Conservation (phyloP, 2,329 filamentous ascomycete genomes). For the Cercospora janseana region DNA sequence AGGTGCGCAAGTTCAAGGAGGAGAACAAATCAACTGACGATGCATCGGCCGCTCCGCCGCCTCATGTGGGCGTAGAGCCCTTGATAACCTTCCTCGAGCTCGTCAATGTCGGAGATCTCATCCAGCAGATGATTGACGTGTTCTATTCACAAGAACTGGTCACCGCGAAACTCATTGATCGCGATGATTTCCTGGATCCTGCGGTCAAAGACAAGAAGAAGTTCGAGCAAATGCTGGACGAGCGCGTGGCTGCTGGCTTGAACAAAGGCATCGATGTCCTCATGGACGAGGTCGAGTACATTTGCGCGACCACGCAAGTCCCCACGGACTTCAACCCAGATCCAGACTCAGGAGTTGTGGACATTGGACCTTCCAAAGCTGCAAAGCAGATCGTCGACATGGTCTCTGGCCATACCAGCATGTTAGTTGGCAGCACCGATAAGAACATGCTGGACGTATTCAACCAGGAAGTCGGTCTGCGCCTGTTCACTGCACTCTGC, state of each 20-base stretch:
- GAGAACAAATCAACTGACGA: conserved; percentile 20
- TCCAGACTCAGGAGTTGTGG: conserved; percentile 40
- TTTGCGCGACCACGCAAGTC: conserved; percentile 82
- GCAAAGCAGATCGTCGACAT: conserved; percentile 79
- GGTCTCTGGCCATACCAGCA: conserved; percentile 82
- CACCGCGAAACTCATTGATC: conserved; percentile 76
- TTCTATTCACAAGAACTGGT: conserved; percentile 97
- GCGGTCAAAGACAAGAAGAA: conserved; percentile 94
- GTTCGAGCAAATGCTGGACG: conserved; percentile 98
- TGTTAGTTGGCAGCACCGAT: conserved; percentile 92
- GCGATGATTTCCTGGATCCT: conserved; percentile 90
- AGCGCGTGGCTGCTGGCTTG: conserved; percentile 88
- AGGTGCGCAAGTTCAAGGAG: conserved; percentile 61
- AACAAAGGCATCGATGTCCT: conserved; percentile 98
- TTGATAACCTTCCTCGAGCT: conserved; percentile 94
- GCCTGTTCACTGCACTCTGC: conserved; percentile 86
- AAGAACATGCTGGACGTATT: conserved; percentile 99
- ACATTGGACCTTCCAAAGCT: conserved; percentile 74
- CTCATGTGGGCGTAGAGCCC: conserved; percentile 67
- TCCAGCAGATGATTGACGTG: conserved; percentile 98
- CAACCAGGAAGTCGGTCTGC: conserved; percentile 92
- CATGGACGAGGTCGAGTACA: conserved; percentile 96
- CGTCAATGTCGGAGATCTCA: conserved; percentile 95
- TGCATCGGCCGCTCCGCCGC: conserved; percentile 1
- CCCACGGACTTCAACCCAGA: conserved; percentile 88